Evolutionary conservation across 2,329 filamentous ascomycete genomes (phyloP).

Genomic region (Sporothrix brasiliensis): DNA sequence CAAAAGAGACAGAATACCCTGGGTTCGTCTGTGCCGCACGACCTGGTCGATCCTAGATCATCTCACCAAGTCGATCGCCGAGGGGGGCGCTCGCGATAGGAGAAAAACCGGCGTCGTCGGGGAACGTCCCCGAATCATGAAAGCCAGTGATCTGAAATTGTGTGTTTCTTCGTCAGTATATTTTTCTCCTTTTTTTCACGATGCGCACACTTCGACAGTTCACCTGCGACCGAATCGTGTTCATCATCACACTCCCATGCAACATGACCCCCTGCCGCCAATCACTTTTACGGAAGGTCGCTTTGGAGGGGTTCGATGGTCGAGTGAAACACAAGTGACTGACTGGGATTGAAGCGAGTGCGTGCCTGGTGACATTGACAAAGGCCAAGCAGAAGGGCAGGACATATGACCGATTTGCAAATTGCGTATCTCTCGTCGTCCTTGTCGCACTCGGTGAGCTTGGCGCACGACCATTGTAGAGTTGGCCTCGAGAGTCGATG

Average conservation of each 20-base stretch:
- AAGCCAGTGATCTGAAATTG: background rate
- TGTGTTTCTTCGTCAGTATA: too few relatives aligned
- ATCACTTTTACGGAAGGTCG: background rate
- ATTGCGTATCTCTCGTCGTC: background rate
- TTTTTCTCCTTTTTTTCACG: background rate
- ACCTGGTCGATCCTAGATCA: constrained; percentile 14
- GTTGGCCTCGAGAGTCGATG: background rate
- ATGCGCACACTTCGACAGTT: too few relatives aligned
- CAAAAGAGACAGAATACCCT: background rate
- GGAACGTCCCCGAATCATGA: constrained; percentile 2
- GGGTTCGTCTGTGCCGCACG: constrained; percentile 11
- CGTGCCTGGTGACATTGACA: background rate
- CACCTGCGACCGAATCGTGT: background rate
- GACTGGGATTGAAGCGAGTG: background rate
- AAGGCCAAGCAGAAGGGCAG: background rate
- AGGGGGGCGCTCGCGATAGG: background rate
- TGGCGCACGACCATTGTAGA: background rate
- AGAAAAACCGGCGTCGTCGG: constrained; percentile 1
- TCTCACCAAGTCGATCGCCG: constrained; percentile 6
- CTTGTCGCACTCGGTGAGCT: background rate
- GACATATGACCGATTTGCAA: background rate
- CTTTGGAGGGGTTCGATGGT: background rate
- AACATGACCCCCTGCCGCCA: background rate
- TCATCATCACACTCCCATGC: constrained; percentile 1
- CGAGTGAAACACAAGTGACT: background rate